Conservation (phyloP, 1,284 basidiomycete species). For the Pterula multifida region DNA sequence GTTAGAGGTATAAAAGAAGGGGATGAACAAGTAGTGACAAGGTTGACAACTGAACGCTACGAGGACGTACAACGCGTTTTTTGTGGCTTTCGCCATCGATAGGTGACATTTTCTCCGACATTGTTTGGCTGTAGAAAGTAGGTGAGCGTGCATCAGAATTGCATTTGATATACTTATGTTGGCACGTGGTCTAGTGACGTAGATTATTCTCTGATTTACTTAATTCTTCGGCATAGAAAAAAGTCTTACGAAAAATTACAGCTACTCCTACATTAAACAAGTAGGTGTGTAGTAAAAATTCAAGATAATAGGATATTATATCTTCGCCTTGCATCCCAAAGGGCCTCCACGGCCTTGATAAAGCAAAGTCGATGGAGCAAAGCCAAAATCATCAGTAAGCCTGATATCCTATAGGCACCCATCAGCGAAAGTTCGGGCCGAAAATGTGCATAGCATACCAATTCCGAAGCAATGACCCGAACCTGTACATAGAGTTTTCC, state of each 20-base stretch:
- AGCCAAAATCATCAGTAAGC: slow-evolving; percentile 64
- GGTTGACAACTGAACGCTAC: slow-evolving; percentile 4
- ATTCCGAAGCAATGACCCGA: slow-evolving; percentile 68
- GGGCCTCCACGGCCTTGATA: slow-evolving; percentile 42
- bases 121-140: slow-evolving; percentile 15
- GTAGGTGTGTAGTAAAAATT: no score
- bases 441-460: slow-evolving; percentile 30
- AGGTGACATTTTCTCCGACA: slow-evolving; percentile 48
- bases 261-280: no score
- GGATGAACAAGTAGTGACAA: slow-evolving; percentile 2
- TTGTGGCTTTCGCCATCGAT: slow-evolving; percentile 65
- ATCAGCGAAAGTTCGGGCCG: slow-evolving; percentile 8
- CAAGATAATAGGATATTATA: slow-evolving; percentile 15
- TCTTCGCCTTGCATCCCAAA: slow-evolving; percentile 27
- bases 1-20: slow-evolving; percentile 6
- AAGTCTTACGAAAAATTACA: no score
- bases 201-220: no score
- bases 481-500: slow-evolving; percentile 31
- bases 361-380: slow-evolving; percentile 71
- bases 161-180: not conserved
- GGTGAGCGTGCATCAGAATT: not conserved
- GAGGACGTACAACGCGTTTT: slow-evolving; percentile 71
- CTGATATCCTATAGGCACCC: slow-evolving; percentile 37
- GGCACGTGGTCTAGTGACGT: no score
- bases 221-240: no score